Evolutionary conservation across 306 rosid species (phyloP).

Genomic region (Oxytropis ochrocephala): DNA sequence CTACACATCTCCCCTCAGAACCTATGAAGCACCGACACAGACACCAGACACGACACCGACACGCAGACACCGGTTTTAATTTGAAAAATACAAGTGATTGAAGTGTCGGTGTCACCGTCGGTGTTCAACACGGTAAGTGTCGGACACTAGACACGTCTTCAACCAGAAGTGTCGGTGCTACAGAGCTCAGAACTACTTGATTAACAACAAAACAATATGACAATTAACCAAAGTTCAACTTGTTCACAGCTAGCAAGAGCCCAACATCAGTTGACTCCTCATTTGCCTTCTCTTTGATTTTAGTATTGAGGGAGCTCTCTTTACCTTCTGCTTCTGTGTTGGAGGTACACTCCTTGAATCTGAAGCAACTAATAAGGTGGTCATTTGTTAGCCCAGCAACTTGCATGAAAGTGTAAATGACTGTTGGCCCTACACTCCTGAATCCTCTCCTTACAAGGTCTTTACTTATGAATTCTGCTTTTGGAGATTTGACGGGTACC

Average conservation of each 20-base stretch:
- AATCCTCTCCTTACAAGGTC: conserved; percentile 67
- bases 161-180: too few relatives aligned
- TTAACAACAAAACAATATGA: conserved; percentile 3
- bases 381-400: conserved; percentile 75
- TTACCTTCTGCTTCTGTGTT: conserved; percentile 30
- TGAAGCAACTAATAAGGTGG: conserved; percentile 68
- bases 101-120: too few relatives aligned
- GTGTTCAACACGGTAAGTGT: too few relatives aligned
- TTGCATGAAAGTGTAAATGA: conserved; percentile 63
- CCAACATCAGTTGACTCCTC: conserved; percentile 29
- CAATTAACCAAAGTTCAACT: conserved; percentile 27
- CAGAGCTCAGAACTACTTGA: background rate
- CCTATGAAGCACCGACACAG: too few relatives aligned
- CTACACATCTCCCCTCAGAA: conserved; percentile 21
- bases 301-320: conserved; percentile 30
- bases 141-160: too few relatives aligned
- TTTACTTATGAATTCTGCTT: conserved; percentile 69
- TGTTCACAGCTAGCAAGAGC: conserved; percentile 34
- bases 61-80: too few relatives aligned
- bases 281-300: conserved; percentile 23
- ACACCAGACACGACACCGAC: too few relatives aligned
- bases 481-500: conserved; percentile 65
- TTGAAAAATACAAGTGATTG: too few relatives aligned
- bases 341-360: conserved; percentile 53
- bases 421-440: conserved; percentile 70